Evolutionary conservation across 257 asterid genomes (phyloP), one percentile per base, ranked within the genome.

Genomic region (Plectranthus barbatus): DNA sequence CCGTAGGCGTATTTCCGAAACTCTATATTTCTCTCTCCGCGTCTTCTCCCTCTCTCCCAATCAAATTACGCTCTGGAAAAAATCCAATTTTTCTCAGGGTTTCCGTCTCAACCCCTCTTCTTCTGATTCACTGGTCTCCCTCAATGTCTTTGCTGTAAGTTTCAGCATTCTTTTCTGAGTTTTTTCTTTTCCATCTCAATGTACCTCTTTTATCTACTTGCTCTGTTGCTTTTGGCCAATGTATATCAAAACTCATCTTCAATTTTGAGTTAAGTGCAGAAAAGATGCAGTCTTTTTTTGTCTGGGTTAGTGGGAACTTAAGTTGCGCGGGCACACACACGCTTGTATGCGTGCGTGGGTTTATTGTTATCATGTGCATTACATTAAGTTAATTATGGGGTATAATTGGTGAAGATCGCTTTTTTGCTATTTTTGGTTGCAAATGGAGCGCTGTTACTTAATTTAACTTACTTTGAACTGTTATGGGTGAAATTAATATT

Each of bases 81-180:
- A n/a, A n/a, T n/a, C n/a, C n/a, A n/a, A n/a, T n/a, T n/a, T 6
- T 45, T 50, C 45, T 58, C 69, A 84, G 89, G 85, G 83, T 75
- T 77, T 76, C 63, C 78, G 45, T 21, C 62, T 17, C 39, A 24
- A 26, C 29, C 58, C 67, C 50, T 41, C 26, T 33, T 53, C 72
- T 73, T 70, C 61, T n/a, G 68, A 66, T 68, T 51, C 77, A 57
- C 36, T 49, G 24, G 31, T 54, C 56, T 56, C 67, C 72, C 54
- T 57, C 73, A 54, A 64, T 73, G 73, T 55, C 31, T 74, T 42
- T 53, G 60, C 46, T 61, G 86, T 83, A 69, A 80, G 85, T 45
- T 18, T 14, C 34, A 37, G 60, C 64, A 36, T 60, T 41, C 31
- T 24, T 36, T 26, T 33, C 15, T 47, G 5, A 26, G 4, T n/a